Evolutionary conservation across 257 asterid genomes (phyloP), one percentile per base, ranked within the genome.

Genomic region (Mitragyna speciosa): DNA sequence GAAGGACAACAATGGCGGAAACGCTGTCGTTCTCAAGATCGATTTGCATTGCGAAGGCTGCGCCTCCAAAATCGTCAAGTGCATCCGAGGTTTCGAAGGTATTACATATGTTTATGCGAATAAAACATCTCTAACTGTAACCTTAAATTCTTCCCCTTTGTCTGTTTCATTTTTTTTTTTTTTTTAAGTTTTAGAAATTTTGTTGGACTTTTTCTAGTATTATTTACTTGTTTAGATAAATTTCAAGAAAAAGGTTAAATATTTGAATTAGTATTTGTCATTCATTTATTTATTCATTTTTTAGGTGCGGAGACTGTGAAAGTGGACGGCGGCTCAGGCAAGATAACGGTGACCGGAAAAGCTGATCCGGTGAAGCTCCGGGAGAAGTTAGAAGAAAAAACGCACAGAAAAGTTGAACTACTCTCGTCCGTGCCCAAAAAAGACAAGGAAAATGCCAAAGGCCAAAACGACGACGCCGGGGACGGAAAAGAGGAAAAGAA

Each of bases 11-110:
- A 70, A 63, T 7, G 85, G 78, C 3, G 80, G 59, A 28, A 48
- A 36, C 43, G 87, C 88, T 56, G 91, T 92, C 15, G 90, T 94
- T 51, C 75, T 93, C 77, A 94, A 90, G 63, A 74, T 89, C 7
- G 97, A 94, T 48, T 82, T 94, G 81, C 97, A 94, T 74, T 94
- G 98, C 30, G 91, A 90, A 0, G 98, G 97, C 76, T 94, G 98
- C 79, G 92, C 90, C n/a, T 77, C 86, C 39, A 93, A 90, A 72
- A 75, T 89, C 45, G 51, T 88, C 30, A 93, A 87, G 41, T 43
- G 43, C 80, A 84, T 91, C 74, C 92, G 92, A 75, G 83, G 90
- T 12, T 79, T 87, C 24, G 87, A 86, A 36, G 98, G 98, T 94
- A 85, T 59, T 51, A 19, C 58, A 51, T 15, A 14, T 14, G 15